Evolutionary conservation across 768 basidiomycete species (phyloP).

Genomic region (Amanita pallidorosea): DNA sequence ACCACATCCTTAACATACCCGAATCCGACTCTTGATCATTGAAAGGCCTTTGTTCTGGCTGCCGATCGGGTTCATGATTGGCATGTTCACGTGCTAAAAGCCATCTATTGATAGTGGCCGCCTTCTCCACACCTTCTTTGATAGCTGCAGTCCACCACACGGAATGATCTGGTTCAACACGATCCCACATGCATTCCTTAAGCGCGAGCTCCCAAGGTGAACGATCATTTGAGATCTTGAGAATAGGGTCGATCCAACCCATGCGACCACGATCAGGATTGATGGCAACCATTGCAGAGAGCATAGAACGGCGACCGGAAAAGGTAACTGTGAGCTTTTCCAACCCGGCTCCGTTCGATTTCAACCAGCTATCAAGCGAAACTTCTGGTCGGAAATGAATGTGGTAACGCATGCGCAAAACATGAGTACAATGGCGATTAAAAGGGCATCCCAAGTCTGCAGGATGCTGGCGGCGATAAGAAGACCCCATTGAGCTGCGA

Average conservation of each 20-base stretch:
- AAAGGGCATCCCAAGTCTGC: background rate
- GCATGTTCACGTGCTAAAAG: no score
- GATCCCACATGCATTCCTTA: background rate
- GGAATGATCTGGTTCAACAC: background rate
- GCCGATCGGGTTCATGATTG: no score
- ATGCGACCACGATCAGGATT: background rate
- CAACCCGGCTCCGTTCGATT: background rate
- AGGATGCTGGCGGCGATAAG: background rate
- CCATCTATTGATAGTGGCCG: no score
- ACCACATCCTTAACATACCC: no score
- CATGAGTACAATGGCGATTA: background rate
- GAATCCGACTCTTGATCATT: no score
- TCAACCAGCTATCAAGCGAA: background rate
- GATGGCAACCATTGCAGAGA: background rate
- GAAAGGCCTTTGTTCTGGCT: no score
- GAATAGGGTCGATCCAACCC: background rate
- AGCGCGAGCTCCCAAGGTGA: no score
- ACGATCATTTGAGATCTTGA: background rate
- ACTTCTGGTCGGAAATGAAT: background rate
- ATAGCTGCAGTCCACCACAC: no score
- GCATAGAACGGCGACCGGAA: background rate
- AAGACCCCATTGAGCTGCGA: background rate
- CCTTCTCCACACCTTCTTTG: no score
- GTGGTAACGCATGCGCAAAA: background rate
- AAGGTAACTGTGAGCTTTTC: background rate